Evolutionary conservation across 176 grass and related monocot species (phyloP).

Genomic region (Musa troglodytarum): DNA sequence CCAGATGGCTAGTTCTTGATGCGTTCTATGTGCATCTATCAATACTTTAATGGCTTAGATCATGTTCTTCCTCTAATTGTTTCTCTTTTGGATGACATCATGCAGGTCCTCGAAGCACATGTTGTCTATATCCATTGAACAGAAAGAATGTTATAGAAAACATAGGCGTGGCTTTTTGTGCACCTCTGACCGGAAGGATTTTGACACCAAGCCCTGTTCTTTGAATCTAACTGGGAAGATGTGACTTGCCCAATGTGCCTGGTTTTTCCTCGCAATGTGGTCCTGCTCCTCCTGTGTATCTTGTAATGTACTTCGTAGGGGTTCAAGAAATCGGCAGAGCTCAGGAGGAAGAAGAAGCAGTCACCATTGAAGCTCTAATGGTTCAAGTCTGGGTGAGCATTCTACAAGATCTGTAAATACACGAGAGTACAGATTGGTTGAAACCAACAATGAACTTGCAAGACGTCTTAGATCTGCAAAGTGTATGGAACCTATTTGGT

Average conservation of each 20-base stretch:
- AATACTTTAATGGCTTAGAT: too few species aligned
- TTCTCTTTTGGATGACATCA: not conserved
- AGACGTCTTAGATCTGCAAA: not conserved
- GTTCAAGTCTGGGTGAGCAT: not conserved
- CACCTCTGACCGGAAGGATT: not conserved
- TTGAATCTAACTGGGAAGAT: not conserved
- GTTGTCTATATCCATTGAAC: not conserved
- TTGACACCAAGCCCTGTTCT: not conserved
- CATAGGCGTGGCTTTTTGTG: not conserved
- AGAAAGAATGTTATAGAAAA: not conserved
- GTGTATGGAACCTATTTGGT: too few species aligned
- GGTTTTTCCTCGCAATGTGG: not conserved
- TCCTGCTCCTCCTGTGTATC: not conserved
- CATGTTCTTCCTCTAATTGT: not conserved
- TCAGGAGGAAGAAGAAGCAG: not conserved
- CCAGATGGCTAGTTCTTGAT: not conserved
- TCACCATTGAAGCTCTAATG: not conserved
- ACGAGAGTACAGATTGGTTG: not conserved
- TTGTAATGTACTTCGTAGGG: not conserved
- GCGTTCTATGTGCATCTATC: not conserved
- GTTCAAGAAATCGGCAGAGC: not conserved
- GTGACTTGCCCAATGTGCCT: not conserved
- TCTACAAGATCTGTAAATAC: not conserved
- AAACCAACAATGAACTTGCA: not conserved
- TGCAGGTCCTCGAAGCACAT: not conserved